A percentile compares a stretch with the other conserved stretches of the same genome.
Conservation (phyloP, 345 rosid species). For the Aquilaria malaccensis region DNA sequence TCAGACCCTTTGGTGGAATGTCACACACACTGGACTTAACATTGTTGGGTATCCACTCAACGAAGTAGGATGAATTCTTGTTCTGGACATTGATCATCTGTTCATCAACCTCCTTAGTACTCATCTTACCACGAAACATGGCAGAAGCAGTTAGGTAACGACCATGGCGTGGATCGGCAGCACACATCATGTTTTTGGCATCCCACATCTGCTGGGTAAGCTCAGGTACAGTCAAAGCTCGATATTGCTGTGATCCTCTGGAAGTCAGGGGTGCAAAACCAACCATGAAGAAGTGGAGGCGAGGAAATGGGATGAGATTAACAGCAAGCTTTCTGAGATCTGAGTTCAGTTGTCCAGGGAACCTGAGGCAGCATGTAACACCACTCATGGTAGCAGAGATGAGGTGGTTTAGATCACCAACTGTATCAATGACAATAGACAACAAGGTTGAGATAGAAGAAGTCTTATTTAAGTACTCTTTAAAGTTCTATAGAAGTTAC, state of each 20-base stretch:
- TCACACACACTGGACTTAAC: slow-evolving; percentile 31
- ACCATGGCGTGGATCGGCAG: slow-evolving; percentile 18
- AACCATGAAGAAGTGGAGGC: slow-evolving; percentile 19
- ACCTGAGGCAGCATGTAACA: slow-evolving; percentile 29
- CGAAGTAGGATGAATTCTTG: slow-evolving; percentile 20
- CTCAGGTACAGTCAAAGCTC: slow-evolving; percentile 17
- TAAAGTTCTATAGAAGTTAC: neutral
- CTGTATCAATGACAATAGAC: slow-evolving; percentile 8
- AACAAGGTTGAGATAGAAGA: neutral
- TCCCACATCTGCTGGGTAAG: slow-evolving; percentile 20
- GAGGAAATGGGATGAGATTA: slow-evolving; percentile 15
- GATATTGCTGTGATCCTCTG: slow-evolving; percentile 18
- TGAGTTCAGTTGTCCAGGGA: slow-evolving; percentile 30
- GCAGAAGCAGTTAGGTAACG: slow-evolving; percentile 19
- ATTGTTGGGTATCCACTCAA: slow-evolving; percentile 26
- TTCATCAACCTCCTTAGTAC: slow-evolving; percentile 18
- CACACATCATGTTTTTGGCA: slow-evolving; percentile 19
- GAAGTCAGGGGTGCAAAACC: slow-evolving; percentile 18
- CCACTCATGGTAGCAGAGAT: slow-evolving; percentile 36
- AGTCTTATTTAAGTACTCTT: neutral
- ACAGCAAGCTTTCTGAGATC: slow-evolving; percentile 24
- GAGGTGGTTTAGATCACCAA: slow-evolving; percentile 29
- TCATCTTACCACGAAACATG: slow-evolving; percentile 19
- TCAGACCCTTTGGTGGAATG: slow-evolving; percentile 25
- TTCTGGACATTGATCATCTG: slow-evolving; percentile 18